phyloP scores from a whole-genome alignment of 208 protist genomes.

The Trypanosoma caninum region DNA sequence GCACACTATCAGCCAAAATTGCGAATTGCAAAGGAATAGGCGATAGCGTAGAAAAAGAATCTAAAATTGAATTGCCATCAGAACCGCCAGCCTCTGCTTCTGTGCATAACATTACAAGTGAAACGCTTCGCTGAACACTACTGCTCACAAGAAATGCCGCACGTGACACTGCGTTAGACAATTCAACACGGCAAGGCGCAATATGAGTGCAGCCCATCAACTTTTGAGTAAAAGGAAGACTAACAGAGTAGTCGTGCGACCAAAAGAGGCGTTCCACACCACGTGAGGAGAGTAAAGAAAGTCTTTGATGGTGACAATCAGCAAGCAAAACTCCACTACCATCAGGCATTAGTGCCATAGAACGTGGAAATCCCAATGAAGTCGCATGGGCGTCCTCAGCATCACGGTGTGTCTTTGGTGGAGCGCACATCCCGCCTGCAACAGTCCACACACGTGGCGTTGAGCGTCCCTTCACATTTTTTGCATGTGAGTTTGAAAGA shows the following conservation, averaged over 20 bases:
- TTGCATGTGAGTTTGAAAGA: not conserved
- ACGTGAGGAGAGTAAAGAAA: constrained; percentile 38
- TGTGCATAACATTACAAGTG: constrained; percentile 3
- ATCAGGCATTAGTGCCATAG: constrained; percentile 41
- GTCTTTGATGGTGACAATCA: constrained; percentile 39
- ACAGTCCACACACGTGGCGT: constrained; percentile 59
- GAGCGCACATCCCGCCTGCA: constrained; percentile 27
- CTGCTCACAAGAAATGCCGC: constrained; percentile 22
- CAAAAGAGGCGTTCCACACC: constrained; percentile 54
- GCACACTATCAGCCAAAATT: no score
- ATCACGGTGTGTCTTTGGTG: constrained; percentile 33
- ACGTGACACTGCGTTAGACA: not conserved
- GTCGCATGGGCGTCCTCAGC: constrained; percentile 21
- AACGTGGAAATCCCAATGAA: constrained; percentile 38
- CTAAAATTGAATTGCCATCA: not conserved
- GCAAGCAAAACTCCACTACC: constrained; percentile 42
- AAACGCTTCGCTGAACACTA: constrained; percentile 7
- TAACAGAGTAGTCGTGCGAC: constrained; percentile 30
- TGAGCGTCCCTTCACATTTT: not conserved
- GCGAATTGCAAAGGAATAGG: not conserved
- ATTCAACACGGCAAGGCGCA: not conserved
- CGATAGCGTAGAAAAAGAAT: not conserved
- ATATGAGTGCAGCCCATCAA: constrained; percentile 21
- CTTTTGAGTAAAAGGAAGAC: not conserved
- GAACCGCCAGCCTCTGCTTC: not conserved